Evolutionary conservation across 2,329 filamentous ascomycete genomes (phyloP), one percentile per base, ranked within the genome.

Genomic region (Aspergillus sp.): DNA sequence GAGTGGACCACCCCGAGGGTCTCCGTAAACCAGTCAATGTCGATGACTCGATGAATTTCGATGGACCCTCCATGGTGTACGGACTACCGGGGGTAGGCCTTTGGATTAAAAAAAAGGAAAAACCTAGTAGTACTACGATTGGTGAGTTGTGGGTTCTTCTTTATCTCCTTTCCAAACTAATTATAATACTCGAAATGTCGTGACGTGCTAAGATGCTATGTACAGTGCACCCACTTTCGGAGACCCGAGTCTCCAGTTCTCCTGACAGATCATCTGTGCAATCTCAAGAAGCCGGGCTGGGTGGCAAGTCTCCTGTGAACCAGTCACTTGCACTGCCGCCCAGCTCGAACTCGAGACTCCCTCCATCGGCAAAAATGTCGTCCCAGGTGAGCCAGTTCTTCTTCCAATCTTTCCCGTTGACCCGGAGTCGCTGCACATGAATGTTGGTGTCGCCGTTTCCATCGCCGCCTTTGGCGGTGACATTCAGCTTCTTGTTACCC

Each of bases 311-410:
- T 0, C 85, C 87, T 1, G 81, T 85, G 4, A 82, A 81, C 87
- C 87, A 90, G 58, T 80, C 72, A 16, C 67, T 75, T 6, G 82
- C 79, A 39, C 79, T 72, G 1, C 70, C 52, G 0, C 87, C 88
- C n/a, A 90, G 76, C 18, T 85, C 81, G 69, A 89, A 89, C 46
- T 90, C 85, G 64, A 90, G 71, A 1, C 77, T 85, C 0, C 87
- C 88, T 9, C 87, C 87, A 3, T 83, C 69, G 2, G 81, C 83
- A 71, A 91, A 90, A 24, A 91, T 73, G 64, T 90, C 87, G 16
- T 84, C 75, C 85, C 86, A 90, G 20, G 79, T 80, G 12, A 91
- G 72, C 88, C 88, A 91, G 46, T 81, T 79, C 77, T 84, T 85
- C 56, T 81, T 74, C 87, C 88, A 91, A 0, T 60, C 32, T 69